phyloP scores from a whole-genome alignment of 257 asterid species.

The Solanum sparsipilum region DNA sequence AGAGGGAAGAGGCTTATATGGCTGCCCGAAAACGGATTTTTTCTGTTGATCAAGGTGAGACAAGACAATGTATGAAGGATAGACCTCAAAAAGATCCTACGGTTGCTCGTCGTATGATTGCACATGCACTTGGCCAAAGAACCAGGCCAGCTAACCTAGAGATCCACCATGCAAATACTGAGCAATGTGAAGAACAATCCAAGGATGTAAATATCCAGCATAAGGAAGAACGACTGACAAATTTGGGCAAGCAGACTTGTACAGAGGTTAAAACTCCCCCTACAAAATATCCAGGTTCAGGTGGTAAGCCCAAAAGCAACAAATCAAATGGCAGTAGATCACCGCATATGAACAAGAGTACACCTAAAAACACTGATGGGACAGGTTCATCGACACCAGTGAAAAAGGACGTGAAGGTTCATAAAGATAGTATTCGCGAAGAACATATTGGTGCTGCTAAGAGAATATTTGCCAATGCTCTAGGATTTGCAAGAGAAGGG shows the following conservation, averaged over 20 bases:
- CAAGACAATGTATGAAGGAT: slow-evolving; percentile 27
- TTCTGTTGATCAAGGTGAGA: slow-evolving; percentile 31
- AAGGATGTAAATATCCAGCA: slow-evolving; percentile 12
- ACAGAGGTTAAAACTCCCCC: slow-evolving; percentile 9
- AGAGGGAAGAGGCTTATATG: slow-evolving; percentile 61
- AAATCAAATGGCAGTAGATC: slow-evolving; percentile 9
- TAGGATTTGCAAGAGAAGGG: slow-evolving; percentile 49
- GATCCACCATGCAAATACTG: slow-evolving; percentile 4
- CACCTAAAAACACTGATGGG: slow-evolving; percentile 8
- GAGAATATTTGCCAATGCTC: slow-evolving; percentile 85
- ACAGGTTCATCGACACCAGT: slow-evolving; percentile 14
- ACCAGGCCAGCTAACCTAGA: slow-evolving; percentile 29
- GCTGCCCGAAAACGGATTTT: slow-evolving; percentile 69
- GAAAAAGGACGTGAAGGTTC: slow-evolving; percentile 11
- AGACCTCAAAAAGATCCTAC: slow-evolving; percentile 68
- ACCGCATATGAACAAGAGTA: slow-evolving; percentile 12
- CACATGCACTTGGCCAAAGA: slow-evolving; percentile 80
- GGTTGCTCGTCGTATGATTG: slow-evolving; percentile 92
- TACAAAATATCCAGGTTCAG: slow-evolving; percentile 9
- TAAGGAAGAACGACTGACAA: slow-evolving; percentile 14
- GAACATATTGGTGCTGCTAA: slow-evolving; percentile 92
- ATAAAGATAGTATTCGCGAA: slow-evolving; percentile 29
- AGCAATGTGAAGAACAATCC: slow-evolving; percentile 8
- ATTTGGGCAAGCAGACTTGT: slow-evolving; percentile 1
- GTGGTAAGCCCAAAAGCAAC: slow-evolving; percentile 5